Evolutionary conservation across 345 rosid genomes (phyloP).

Genomic region (Lepidium didymum): DNA sequence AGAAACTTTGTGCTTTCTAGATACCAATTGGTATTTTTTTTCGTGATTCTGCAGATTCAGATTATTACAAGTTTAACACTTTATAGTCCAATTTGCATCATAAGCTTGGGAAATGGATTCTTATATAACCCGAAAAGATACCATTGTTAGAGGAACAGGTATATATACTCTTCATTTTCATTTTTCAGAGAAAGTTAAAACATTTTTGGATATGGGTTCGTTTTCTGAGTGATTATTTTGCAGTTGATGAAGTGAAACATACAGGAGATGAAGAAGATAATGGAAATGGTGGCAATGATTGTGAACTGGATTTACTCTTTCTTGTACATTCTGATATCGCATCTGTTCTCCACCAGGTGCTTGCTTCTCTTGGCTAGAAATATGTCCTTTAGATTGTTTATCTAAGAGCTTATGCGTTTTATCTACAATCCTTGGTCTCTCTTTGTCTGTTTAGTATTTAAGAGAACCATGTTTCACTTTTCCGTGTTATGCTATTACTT

Average conservation of each 20-base stretch:
- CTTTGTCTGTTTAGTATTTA: background rate
- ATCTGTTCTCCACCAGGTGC: slow-evolving; percentile 52
- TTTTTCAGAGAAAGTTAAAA: background rate
- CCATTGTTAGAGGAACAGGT: slow-evolving; percentile 13
- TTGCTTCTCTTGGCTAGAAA: background rate
- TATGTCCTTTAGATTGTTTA: background rate
- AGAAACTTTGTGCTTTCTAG: background rate
- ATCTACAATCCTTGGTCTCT: background rate
- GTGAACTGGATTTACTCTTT: slow-evolving; percentile 49
- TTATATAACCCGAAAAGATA: background rate
- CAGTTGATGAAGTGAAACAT: slow-evolving; percentile 5
- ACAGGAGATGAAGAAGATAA: slow-evolving; percentile 5
- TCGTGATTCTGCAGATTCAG: slow-evolving; percentile 17
- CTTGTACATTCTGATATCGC: slow-evolving; percentile 67
- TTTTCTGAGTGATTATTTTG: background rate
- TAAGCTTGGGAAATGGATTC: slow-evolving; percentile 5
- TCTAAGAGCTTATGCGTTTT: background rate
- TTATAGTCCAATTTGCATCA: background rate
- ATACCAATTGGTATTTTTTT: background rate
- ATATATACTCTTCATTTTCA: background rate
- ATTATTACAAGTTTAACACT: background rate
- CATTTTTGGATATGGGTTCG: background rate
- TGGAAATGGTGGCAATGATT: slow-evolving; percentile 17
- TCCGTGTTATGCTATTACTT: background rate
- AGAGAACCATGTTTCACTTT: background rate